phyloP scores from a whole-genome alignment of 2,329 filamentous ascomycete genomes.

The Lasiodiplodia citricola region DNA sequence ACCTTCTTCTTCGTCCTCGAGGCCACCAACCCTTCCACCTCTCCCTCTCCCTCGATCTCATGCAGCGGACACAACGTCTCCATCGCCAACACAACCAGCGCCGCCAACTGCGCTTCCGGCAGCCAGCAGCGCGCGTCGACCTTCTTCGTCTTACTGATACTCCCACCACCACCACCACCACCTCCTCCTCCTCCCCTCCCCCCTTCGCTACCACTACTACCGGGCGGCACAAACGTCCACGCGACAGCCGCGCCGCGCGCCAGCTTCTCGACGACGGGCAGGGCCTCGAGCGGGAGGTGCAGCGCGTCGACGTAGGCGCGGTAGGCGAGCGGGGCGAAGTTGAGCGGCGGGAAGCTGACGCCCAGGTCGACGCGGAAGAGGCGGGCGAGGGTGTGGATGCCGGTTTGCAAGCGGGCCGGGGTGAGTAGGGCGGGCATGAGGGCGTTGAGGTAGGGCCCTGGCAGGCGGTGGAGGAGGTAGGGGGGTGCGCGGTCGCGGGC shows the following conservation, averaged over 20 bases:
- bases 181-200: too few species aligned
- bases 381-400: slow-evolving; percentile 65
- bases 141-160: not conserved
- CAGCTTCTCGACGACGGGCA: slow-evolving; percentile 63
- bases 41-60: slow-evolving; percentile 41
- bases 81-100: slow-evolving; percentile 73
- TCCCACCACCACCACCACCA: too few species aligned
- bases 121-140: slow-evolving; percentile 33
- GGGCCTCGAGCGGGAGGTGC: slow-evolving; percentile 75
- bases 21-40: slow-evolving; percentile 52
- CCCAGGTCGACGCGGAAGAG: slow-evolving; percentile 72
- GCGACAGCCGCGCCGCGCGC: slow-evolving; percentile 57
- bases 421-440: slow-evolving; percentile 61
- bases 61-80: slow-evolving; percentile 83
- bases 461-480: slow-evolving; percentile 69
- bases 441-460: slow-evolving; percentile 63
- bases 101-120: slow-evolving; percentile 75
- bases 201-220: too few species aligned
- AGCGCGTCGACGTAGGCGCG: slow-evolving; percentile 70
- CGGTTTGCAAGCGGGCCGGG: slow-evolving; percentile 66
- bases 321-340: slow-evolving; percentile 70
- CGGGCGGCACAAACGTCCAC: slow-evolving; percentile 56
- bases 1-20: slow-evolving; percentile 45
- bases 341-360: slow-evolving; percentile 74
- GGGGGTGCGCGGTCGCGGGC: slow-evolving; percentile 64